phyloP scores from a whole-genome alignment of 352 stramenopile genomes.

The Phytophthora pluvialis region DNA sequence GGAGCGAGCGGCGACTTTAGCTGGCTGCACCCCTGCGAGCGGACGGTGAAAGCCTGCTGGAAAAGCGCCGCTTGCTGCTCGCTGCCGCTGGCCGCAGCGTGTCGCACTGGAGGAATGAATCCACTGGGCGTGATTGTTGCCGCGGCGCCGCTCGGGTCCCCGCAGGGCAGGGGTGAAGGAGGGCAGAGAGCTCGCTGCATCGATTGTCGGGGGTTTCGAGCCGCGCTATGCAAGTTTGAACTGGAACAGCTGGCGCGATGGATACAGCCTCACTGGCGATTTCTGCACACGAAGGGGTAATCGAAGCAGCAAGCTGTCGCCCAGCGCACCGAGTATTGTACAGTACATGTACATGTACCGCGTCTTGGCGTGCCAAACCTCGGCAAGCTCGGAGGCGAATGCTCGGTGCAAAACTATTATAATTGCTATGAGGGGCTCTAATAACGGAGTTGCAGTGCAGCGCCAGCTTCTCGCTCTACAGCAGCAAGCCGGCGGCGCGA shows the following conservation, averaged over 20 bases:
- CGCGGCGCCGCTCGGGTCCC: constrained; percentile 3
- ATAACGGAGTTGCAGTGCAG: not conserved
- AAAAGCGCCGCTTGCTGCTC: not conserved
- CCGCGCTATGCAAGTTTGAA: constrained; percentile 35
- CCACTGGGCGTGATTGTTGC: constrained; percentile 9
- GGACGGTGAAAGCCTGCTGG: constrained; percentile 4
- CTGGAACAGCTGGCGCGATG: constrained; percentile 32
- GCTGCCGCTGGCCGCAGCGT: constrained; percentile 1
- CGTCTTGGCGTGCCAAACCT: not conserved
- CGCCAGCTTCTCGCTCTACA: not conserved
- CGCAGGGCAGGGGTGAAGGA: not conserved
- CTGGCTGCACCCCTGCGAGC: constrained; percentile 17
- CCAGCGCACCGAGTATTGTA: too few relatives aligned
- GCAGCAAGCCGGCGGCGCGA: not conserved
- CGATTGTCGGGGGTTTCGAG: constrained; percentile 7
- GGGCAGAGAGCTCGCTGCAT: constrained; percentile 20
- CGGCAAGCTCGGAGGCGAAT: not conserved
- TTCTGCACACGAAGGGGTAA: constrained; percentile 30
- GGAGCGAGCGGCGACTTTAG: not conserved
- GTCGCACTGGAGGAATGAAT: constrained; percentile 39
- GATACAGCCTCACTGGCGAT: constrained; percentile 38
- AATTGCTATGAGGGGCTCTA: not conserved
- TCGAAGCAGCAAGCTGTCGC: constrained; percentile 4
- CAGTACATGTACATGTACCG: too few relatives aligned
- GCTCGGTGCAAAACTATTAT: not conserved